Conservation (phyloP, 805 yeast species). For the Candida hispaniensis region DNA sequence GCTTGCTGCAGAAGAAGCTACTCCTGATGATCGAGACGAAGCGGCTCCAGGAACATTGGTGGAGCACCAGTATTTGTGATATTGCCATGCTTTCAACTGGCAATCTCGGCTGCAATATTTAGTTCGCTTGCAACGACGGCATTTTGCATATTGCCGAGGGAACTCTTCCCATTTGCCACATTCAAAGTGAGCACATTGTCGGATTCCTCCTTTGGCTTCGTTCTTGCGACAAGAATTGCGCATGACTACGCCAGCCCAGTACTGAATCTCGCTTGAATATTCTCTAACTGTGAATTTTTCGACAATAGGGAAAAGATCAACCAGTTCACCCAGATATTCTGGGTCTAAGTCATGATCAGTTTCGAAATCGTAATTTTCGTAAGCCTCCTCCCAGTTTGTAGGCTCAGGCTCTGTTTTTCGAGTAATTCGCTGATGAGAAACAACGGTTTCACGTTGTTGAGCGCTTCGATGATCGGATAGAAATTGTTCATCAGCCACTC, state of each 20-base stretch:
- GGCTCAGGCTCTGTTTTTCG: constrained; percentile 8
- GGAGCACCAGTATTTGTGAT: constrained; percentile 86
- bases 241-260: constrained; percentile 98
- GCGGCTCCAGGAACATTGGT: constrained; percentile 15
- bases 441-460: constrained; percentile 11
- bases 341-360: constrained; percentile 32
- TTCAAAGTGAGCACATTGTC: constrained; percentile 88
- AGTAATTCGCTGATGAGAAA: constrained; percentile 12
- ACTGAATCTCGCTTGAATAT: constrained; percentile 69
- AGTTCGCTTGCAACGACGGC: constrained; percentile 87
- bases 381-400: constrained; percentile 17
- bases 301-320: constrained; percentile 78
- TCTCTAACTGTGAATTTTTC: constrained; percentile 73
- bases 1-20: constrained; percentile 17
- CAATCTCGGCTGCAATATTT: constrained; percentile 91
- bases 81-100: constrained; percentile 84
- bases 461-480: constrained; percentile 13
- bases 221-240: constrained; percentile 89
- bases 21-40: constrained; percentile 10
- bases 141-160: constrained; percentile 89
- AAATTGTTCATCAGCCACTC: constrained; percentile 13
- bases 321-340: constrained; percentile 35
- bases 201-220: constrained; percentile 73
- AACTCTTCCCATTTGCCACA: constrained; percentile 91
- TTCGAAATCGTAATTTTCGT: constrained; percentile 29